Conservation (phyloP, 1,284 basidiomycete genomes). For the Peniophora sp. region DNA sequence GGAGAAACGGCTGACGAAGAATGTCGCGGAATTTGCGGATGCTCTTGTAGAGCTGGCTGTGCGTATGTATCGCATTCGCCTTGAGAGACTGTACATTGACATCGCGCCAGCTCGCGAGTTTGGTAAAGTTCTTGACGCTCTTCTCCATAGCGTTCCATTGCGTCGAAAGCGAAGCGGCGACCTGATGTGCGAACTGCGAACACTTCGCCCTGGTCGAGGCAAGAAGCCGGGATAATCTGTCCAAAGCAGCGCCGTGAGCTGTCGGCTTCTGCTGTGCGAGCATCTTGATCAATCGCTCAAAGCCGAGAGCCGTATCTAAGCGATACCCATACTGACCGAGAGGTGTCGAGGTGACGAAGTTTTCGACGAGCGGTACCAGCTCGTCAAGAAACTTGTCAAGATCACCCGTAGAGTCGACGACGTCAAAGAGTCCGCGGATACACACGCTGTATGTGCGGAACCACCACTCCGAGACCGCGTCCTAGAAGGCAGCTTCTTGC, state of each 20-base stretch:
- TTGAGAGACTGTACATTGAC: constrained; percentile 93
- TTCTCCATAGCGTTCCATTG: constrained; percentile 70
- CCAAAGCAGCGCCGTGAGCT: constrained; percentile 23
- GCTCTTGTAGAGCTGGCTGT: constrained; percentile 87
- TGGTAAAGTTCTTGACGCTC: constrained; percentile 82
- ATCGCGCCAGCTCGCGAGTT: constrained; percentile 97
- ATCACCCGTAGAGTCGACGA: constrained; percentile 28
- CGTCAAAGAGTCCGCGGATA: constrained; percentile 57
- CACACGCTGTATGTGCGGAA: constrained; percentile 84
- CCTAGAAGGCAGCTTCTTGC: constrained; percentile 55
- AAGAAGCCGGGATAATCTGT: constrained; percentile 57
- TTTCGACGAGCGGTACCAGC: constrained; percentile 75
- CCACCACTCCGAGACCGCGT: constrained; percentile 77
- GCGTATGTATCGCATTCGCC: constrained; percentile 86
- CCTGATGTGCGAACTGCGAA: constrained; percentile 45
- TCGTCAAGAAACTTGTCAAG: constrained; percentile 53
- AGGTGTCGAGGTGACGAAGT: constrained; percentile 73
- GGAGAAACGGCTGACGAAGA: constrained; percentile 65
- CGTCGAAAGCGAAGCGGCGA: constrained; percentile 45
- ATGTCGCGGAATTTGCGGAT: constrained; percentile 91
- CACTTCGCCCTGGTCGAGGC: constrained; percentile 65
- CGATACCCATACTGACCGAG: constrained; percentile 79
- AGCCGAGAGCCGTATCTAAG: constrained; percentile 65
- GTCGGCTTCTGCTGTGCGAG: constrained; percentile 22
- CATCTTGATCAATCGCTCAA: constrained; percentile 42